A percentile compares a stretch with the other conserved stretches of the same genome.
Conservation (phyloP, 139 green algal species). For the Chlorella sp. region DNA sequence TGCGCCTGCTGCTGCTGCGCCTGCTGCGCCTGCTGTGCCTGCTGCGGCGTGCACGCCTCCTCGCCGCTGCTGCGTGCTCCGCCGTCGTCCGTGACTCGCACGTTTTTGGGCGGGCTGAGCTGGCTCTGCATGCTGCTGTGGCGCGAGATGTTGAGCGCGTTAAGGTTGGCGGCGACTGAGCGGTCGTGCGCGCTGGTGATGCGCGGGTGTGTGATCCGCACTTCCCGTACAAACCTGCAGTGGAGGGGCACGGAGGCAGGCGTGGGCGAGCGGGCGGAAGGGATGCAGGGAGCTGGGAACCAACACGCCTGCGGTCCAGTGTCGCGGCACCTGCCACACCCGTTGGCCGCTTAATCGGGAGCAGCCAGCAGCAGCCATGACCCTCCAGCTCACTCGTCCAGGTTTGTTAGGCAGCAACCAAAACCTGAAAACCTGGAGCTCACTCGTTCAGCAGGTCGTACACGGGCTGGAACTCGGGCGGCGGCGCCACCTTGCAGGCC, state of each 20-base stretch:
- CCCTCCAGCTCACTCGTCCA: no score
- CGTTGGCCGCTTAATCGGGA: no score
- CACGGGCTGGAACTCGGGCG: constrained; percentile 31
- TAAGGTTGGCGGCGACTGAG: neutral
- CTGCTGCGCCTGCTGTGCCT: neutral
- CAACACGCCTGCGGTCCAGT: no score
- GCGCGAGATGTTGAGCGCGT: neutral
- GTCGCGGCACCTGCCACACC: no score
- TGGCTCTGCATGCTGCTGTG: neutral
- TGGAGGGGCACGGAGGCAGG: neutral
- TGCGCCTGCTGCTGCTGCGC: neutral
- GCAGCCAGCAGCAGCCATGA: no score
- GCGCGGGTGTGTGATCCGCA: neutral
- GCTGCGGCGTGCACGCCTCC: neutral
- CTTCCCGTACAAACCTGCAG: neutral
- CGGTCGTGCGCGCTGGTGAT: neutral
- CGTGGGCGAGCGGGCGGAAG: neutral
- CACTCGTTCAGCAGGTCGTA: constrained; percentile 27
- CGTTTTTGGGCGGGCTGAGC: neutral
- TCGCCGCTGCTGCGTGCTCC: no score
- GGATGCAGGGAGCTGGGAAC: neutral
- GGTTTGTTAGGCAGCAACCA: no score
- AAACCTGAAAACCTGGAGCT: neutral
- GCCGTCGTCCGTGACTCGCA: neutral
- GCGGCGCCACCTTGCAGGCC: constrained; percentile 14